These are phyloP conservation scores for Kwoniella sp. DNA, from an alignment of 768 basidiomycete species.

Conservation along the genomic window DNA sequence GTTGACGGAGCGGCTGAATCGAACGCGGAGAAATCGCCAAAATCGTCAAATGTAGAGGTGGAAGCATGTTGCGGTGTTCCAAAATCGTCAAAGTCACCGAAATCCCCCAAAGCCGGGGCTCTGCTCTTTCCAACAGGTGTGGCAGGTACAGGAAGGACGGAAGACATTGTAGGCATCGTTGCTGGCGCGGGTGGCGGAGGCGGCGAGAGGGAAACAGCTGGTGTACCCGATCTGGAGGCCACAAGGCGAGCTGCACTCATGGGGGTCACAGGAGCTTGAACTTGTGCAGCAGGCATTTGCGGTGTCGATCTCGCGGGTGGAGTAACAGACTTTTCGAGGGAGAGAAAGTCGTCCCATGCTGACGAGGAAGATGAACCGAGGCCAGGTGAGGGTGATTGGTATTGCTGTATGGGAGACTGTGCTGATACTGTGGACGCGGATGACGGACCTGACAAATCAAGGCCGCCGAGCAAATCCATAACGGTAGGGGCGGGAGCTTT, in stretches of 20 bases:
- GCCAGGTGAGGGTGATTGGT: neutral
- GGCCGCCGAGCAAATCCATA: constrained; percentile 48
- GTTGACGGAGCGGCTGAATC: constrained; percentile 10
- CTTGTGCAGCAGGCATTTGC: neutral
- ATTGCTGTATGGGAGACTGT: neutral
- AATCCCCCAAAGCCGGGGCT: constrained; percentile 9
- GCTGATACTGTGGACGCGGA: neutral
- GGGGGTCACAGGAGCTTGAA: neutral
- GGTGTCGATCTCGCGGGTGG: neutral
- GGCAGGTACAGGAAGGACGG: constrained; percentile 57
- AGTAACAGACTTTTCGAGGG: constrained; percentile 1
- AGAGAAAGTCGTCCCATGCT: constrained; percentile 33
- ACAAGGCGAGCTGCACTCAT: constrained; percentile 11
- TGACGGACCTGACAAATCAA: constrained; percentile 32
- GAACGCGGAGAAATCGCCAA: constrained; percentile 55
- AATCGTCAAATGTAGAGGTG: constrained; percentile 51
- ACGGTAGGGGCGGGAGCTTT: constrained; percentile 24
- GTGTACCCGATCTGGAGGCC: constrained; percentile 17
- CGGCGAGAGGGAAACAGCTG: constrained; percentile 20
- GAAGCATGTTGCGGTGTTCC: constrained; percentile 39
- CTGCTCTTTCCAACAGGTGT: neutral
- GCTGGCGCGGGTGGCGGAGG: constrained; percentile 26
- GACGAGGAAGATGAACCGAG: constrained; percentile 8
- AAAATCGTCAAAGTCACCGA: constrained; percentile 56
- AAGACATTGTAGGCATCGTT: constrained; percentile 43